Evolutionary conservation across 75 land plant species (phyloP), one percentile per base, ranked within the genome.

Genomic region (Sequoiadendron giganteum): DNA sequence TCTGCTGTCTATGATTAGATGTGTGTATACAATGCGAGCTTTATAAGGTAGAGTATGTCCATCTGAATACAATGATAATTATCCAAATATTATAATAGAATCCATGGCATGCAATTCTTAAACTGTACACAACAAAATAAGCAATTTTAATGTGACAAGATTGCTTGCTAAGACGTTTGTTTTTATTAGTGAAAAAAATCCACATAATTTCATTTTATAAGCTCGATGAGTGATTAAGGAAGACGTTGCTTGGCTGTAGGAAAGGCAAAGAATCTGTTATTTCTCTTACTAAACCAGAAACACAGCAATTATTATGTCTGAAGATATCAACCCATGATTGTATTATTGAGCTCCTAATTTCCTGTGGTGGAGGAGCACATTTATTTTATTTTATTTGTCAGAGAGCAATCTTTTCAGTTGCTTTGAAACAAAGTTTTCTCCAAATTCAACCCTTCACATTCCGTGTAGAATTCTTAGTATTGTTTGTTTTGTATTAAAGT

Each of bases 391-490:
- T 36, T 52, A 1, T 52, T 52, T 52, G 13, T 52, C 16, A 52
- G 55, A 52, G 55, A 2, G 1, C 9, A 30, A 72, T n/a, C 76
- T n/a, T 72, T 6, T 25, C 76, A 72, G 32, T 72, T 72, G 36
- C 76, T 72, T 72, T 72, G 34, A 72, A 72, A 72, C 76, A 72
- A 72, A n/a, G 76, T 72, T 72, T 72, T 25, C 76, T 72, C 34
- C 34, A 72, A n/a, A 72, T 72, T 72, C 76, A 72, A 72, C 36
- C 76, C 30, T n/a, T 28, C 32, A 72, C 10, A 8, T 68, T 68
- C 6, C 30, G 72, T 68, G 30, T 68, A 28, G 30, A 28, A 68
- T 28, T 68, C 72, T 68, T 28, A 68, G n/a, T 68, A 68, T 52
- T 52, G 15, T 52, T 52, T 52, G 55, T 52, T 52, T 52, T 52